Base-by-base conservation (phyloP, 2,329 filamentous ascomycete genomes). In the Lasiodiplodia sp. region DNA sequence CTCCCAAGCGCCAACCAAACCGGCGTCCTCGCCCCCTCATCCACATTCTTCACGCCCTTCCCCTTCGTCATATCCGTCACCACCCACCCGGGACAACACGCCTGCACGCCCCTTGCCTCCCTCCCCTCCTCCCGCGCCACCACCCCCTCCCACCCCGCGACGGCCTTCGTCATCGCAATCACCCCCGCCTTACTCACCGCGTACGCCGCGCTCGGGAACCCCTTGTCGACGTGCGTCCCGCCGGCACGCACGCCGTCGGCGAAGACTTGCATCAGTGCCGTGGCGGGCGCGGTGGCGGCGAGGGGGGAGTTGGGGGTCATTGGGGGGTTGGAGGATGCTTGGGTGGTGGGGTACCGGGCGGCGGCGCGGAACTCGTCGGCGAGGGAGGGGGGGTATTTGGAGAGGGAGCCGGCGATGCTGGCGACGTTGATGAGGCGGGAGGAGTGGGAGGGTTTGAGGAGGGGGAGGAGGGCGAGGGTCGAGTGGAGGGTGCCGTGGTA, bases 401-500 rank as follows among this genome's bases (percentile, higher is more conserved):
- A 79, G 11, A 87, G 76, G 14, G 79, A 75, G 6, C 79, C 79
- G 0, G 75, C 75, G 4, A 76, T 78, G 5, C 73, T 77, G 14
- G 74, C 74, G 8, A 83, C 73, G 40, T 80, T 80, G 53, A 83
- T 70, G 60, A 82, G 77, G 14, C 75, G 72, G 1, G 21, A 31
- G 16, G 66, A 12, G 7, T 68, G 70, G 6, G 69, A 74, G 7
- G 78, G 71, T 52, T 81, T 81, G 69, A 87, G 74, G 6, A 84
- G 73, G 5, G 84, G 82, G 28, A 87, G 76, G 68, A 87, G 78
- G 10, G 77, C 70, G 51, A 80, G 80, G 3, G 80, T 82, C 2
- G 80, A 80, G 58, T 82, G 78, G 16, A 87, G 76, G 3, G 85
- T 86, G 72, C 82, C 83, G 74, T 85, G 83, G 77, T 87, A 87